Evolutionary conservation across 2,329 filamentous ascomycete genomes (phyloP), one percentile per base, ranked within the genome.

Genomic region (Penicillium sp.): DNA sequence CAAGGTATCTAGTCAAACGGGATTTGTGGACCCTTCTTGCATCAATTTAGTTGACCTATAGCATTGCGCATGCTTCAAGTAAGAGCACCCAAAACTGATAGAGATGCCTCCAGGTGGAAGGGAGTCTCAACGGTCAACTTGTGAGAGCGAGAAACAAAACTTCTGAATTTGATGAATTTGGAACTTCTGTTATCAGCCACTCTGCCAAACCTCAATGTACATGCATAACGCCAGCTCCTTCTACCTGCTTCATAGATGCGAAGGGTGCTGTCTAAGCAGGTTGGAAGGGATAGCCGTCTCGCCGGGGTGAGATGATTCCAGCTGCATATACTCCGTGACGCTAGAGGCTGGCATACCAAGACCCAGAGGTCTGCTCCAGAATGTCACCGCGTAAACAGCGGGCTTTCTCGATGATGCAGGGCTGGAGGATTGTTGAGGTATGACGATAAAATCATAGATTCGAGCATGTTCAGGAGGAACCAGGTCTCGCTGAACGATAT

Each of bases 361-460:
- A 15, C 58, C 58, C 11, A 55, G 4, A 2, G 62, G 63, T 7
- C 58, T 63, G 4, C 58, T 66, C 25, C 48, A 43, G 17, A 67
- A 61, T 0, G 57, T 61, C 4, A 67, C 41, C 3, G 52, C 53
- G 48, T 60, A 58, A 3, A 53, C 11, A 8, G 57, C 53, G 34
- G 28, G 20, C 1, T 45, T 50, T 1, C 39, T 25, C 41, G 41
- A 43, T 10, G 20, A 25, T 5, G 4, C 14, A 15, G 42, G 28
- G 4, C 38, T 37, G 12, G 31, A 22, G 6, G 22, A 48, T 3
- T 51, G 35, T 10, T 49, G 51, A 20, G 54, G 41, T 2, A 37
- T 31, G 1, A 60, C 57, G 6, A 45, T 55, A 37, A 67, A 64
- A 47, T 64, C 58, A 49, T 64, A 57, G 2, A 67, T 58, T 3